Evolutionary conservation across 1,284 basidiomycete species (phyloP), one percentile per base, ranked within the genome.

Genomic region (Ustilago sp.): DNA sequence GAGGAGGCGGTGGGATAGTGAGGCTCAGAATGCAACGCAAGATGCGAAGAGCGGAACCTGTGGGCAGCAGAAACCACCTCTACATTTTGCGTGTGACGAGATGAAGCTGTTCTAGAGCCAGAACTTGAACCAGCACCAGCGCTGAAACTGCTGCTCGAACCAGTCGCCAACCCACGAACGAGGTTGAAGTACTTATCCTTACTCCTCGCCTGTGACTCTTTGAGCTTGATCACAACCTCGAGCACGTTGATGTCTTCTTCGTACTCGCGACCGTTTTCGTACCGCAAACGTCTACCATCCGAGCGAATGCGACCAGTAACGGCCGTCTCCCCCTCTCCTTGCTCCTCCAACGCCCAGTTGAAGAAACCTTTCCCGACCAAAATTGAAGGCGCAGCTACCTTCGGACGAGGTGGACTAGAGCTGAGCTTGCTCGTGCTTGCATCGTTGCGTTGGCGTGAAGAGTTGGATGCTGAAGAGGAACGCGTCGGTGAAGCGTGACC

Each of bases 311-410:
- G 77, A n/a, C 84, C 84, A 1, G 77, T 80, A 56, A 85, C 81
- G 31, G 70, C 62, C 19, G 82, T 78, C 6, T 81, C 71, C n/a
- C 84, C 84, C 8, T 85, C 80, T 17, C 83, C 84, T 4, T 81
- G 59, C 65, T 85, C 83, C 15, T 82, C 79, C 7, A 85, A 59
- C 1, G 71, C 80, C 70, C 81, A 79, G 50, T 79, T 75, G 65
- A 84, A 80, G 60, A 80, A 83, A 51, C 83, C 83, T 54, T 84
- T 85, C 48, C 84, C 84, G 35, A 83, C 82, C 15, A 84, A 63
- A 55, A 84, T 76, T 43, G 73, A 64, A 35, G 72, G 63, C 15
- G 63, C 17, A 32, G 67, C 52, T 13, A 70, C 62, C 23, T 73
- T 65, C 17, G 67, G 23, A 23, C 68, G 74, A 2, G 65, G 43